These are phyloP conservation scores for Infundibulicybe gibba DNA, from an alignment of 768 basidiomycete species.

Conservation along the genomic window DNA sequence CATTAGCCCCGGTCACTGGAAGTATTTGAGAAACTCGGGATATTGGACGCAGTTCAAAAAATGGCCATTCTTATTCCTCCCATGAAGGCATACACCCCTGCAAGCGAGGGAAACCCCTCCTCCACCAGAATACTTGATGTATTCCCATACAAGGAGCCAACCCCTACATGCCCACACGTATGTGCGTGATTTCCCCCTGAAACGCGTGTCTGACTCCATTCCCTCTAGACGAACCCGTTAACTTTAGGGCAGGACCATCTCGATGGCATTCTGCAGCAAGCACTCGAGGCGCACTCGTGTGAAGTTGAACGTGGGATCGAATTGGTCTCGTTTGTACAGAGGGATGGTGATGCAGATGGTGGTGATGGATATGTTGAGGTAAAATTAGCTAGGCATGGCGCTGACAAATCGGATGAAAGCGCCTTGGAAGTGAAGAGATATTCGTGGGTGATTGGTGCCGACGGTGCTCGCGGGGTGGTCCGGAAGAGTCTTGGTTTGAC, in stretches of 20 bases:
- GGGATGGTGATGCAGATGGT: slow-evolving; percentile 14
- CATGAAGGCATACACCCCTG: neutral
- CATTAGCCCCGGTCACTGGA: slow-evolving; percentile 42
- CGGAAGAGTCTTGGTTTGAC: slow-evolving; percentile 30
- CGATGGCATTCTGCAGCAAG: no score
- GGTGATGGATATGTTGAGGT: slow-evolving; percentile 24
- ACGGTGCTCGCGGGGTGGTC: neutral
- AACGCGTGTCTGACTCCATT: slow-evolving; percentile 12
- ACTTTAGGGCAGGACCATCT: no score
- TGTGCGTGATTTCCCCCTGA: no score
- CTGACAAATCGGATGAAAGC: slow-evolving; percentile 34
- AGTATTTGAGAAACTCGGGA: slow-evolving; percentile 33
- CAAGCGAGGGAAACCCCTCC: neutral
- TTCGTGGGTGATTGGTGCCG: neutral
- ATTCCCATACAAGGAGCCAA: neutral
- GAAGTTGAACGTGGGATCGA: slow-evolving; percentile 42
- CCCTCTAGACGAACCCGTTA: no score
- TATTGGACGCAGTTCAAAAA: slow-evolving; percentile 9
- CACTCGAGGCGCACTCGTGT: slow-evolving; percentile 5
- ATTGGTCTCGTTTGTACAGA: slow-evolving; percentile 37
- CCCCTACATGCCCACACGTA: neutral
- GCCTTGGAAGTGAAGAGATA: neutral
- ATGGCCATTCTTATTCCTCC: neutral
- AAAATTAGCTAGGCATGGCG: slow-evolving; percentile 24
- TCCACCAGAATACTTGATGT: neutral